Evolutionary conservation across 2,329 filamentous ascomycete species (phyloP), one percentile per base, ranked within the genome.

Genomic region (Aspergillus tanneri): DNA sequence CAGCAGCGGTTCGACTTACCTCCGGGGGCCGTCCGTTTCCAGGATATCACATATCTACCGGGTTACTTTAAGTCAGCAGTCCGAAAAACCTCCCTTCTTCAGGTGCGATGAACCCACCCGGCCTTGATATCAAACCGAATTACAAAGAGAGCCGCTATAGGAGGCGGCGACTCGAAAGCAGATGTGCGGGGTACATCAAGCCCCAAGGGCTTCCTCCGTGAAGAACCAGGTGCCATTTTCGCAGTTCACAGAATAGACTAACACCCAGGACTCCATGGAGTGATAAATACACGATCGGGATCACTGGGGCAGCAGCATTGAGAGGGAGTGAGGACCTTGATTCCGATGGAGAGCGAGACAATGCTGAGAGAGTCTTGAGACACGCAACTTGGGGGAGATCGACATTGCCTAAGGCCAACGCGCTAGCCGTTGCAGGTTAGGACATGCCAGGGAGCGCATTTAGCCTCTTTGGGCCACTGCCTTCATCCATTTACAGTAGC

Each of bases 51-150:
- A 65, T 87, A 86, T 57, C 83, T 86, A 62, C 5, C 22, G 22
- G n/a, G 30, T 40, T 37, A 9, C 16, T 18, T n/a, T 35, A 12
- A 11, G 14, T 49, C 16, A 50, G 45, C 12, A n/a, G 21, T 21
- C 19, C 9, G 18, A 10, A n/a, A 22, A 8, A 23, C 9, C 16
- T 14, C 28, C 24, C 14, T 22, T 44, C 21, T 38, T 19, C n/a
- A 21, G 30, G 30, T 30, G 43, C 7, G 38, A 30, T 16, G n/a
- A 30, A 51, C 69, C 71, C 86, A 95, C 75, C 90, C 90, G 62
- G 90, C 86, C 70, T 91, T 93, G 73, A 92, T 87, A 71, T 96
- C 90, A 73, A 96, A 96, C 65, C 88, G 84, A 71, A 95, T 92
- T 54, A 95, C 79, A 70, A 95, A 96, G 27, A 95, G 79, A 24